Percentiles rank a stretch among this genome's conserved stretches.
Conservation (phyloP, 2,329 filamentous ascomycete species). For the Geoglossum cookeanum region DNA sequence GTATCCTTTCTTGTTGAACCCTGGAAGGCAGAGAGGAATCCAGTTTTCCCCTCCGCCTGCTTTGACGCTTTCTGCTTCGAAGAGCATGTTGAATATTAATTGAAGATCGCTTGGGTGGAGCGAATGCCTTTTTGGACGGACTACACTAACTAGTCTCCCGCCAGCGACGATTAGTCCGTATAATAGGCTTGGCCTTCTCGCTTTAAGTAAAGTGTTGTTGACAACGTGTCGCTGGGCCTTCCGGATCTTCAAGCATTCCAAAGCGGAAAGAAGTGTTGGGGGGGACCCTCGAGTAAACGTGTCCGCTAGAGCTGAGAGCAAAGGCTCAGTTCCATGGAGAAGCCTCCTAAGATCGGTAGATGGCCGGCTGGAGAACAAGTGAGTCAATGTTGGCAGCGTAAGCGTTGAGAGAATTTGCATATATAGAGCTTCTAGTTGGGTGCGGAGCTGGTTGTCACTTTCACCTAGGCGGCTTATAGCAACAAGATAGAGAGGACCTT, state of each 20-base stretch:
- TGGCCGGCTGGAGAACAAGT: conserved; percentile 73
- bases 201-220: conserved; percentile 70
- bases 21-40: conserved; percentile 88
- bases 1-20: conserved; percentile 92
- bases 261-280: conserved; percentile 67
- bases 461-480: conserved; percentile 86
- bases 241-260: conserved; percentile 83
- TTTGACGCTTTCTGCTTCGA: conserved; percentile 82
- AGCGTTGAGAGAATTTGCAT: conserved; percentile 96
- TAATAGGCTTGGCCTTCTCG: conserved; percentile 56
- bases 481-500: conserved; percentile 79
- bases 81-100: conserved; percentile 98
- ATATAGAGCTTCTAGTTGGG: conserved; percentile 82
- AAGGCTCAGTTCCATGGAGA: conserved; percentile 73
- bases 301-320: conserved; percentile 82
- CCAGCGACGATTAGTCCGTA: conserved; percentile 90
- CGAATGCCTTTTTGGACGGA: conserved; percentile 84
- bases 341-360: conserved; percentile 88
- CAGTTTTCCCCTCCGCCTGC: conserved; percentile 90
- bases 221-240: conserved; percentile 75
- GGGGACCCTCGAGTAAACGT: conserved; percentile 87
- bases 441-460: conserved; percentile 69
- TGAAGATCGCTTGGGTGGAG: conserved; percentile 90
- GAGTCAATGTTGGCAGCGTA: conserved; percentile 68
- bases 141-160: conserved; percentile 81